phyloP scores from a whole-genome alignment of 768 basidiomycete genomes.

The Auriscalpium microsporum region DNA sequence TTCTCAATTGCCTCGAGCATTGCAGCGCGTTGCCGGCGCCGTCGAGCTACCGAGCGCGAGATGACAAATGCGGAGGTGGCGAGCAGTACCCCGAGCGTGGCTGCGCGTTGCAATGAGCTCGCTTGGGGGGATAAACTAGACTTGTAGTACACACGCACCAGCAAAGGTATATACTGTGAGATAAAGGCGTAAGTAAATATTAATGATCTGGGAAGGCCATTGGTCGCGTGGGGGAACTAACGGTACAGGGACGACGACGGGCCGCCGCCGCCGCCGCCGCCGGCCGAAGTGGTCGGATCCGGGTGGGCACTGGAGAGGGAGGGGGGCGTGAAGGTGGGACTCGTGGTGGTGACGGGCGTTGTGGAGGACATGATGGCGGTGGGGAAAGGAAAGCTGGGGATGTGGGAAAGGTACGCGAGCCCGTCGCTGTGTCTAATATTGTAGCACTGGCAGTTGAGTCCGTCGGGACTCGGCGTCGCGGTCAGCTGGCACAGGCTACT shows the following conservation, averaged over 20 bases:
- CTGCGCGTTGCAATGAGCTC: background rate
- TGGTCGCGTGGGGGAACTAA: background rate
- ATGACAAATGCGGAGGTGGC: background rate
- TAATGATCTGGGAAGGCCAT: background rate
- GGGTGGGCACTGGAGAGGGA: background rate
- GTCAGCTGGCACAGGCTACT: too few species aligned
- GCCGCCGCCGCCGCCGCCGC: background rate
- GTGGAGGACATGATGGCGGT: too few species aligned
- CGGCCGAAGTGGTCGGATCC: background rate
- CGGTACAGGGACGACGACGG: background rate
- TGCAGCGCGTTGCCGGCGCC: conserved; percentile 1
- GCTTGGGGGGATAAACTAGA: too few species aligned
- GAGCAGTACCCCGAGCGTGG: background rate
- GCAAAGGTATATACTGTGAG: background rate
- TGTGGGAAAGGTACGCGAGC: too few species aligned
- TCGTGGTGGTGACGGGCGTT: too few species aligned
- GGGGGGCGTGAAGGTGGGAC: background rate
- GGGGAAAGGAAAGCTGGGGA: too few species aligned
- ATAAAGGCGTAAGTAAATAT: too few species aligned
- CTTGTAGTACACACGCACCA: background rate
- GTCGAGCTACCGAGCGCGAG: conserved; percentile 2
- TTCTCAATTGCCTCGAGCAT: background rate
- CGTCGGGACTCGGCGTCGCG: too few species aligned
- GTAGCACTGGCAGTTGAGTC: too few species aligned
- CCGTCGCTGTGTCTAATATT: too few species aligned